Evolutionary conservation across 2,329 filamentous ascomycete genomes (phyloP).

Genomic region (Ceratocystiopsis sp.): DNA sequence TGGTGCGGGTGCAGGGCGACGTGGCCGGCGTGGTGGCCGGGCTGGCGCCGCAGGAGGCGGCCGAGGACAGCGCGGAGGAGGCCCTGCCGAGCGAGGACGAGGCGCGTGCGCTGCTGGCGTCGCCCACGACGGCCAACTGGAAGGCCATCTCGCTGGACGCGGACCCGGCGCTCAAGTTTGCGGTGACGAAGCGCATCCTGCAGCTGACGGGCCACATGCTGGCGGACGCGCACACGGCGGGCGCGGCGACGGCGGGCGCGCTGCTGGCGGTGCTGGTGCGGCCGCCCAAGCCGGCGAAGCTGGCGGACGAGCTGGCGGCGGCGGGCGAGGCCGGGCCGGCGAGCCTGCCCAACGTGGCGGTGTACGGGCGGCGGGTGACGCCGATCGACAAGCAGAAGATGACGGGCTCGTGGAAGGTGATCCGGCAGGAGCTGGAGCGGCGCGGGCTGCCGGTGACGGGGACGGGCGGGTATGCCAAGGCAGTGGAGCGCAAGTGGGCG

Average conservation of each 20-base stretch:
- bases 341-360: slow-evolving; percentile 49
- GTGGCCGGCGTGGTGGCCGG: slow-evolving; percentile 12
- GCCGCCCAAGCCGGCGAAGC: slow-evolving; percentile 39
- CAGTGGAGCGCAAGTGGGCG: slow-evolving; percentile 10
- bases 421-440: slow-evolving; percentile 16
- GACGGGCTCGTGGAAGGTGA: slow-evolving; percentile 22
- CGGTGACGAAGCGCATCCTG: slow-evolving; percentile 60
- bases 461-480: slow-evolving; percentile 9
- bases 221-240: slow-evolving; percentile 49
- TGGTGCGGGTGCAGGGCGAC: slow-evolving; percentile 15
- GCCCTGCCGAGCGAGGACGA: slow-evolving; percentile 18
- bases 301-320: slow-evolving; percentile 41
- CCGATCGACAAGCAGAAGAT: slow-evolving; percentile 53
- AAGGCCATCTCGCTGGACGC: slow-evolving; percentile 33
- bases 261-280: slow-evolving; percentile 36
- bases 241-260: slow-evolving; percentile 33
- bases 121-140: slow-evolving; percentile 36
- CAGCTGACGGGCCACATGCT: slow-evolving; percentile 66
- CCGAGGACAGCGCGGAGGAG: slow-evolving; percentile 5
- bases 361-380: slow-evolving; percentile 48
- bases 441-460: slow-evolving; percentile 15
- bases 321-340: slow-evolving; percentile 24
- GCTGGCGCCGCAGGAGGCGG: slow-evolving; percentile 6
- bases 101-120: slow-evolving; percentile 21
- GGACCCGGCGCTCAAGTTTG: slow-evolving; percentile 50